Base-by-base conservation (phyloP, 2,329 filamentous ascomycete species). In the Clarireedia hainanense region DNA sequence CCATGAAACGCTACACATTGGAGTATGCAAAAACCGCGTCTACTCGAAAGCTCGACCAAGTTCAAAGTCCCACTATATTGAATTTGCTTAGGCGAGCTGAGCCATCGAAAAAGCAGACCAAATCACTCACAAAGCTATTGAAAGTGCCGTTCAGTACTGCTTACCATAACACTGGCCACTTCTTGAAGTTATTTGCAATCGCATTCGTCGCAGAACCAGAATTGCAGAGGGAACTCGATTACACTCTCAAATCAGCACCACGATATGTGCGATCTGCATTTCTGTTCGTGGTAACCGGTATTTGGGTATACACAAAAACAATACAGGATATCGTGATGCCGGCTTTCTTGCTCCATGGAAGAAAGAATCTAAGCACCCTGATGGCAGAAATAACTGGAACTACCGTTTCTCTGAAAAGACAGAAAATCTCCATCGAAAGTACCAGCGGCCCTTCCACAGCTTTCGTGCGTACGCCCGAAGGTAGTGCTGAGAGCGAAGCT, bases 371-470 rank as follows among this genome's bases (percentile, higher is more conserved):
- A 12, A 27, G 47, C 2, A 42, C 12, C 30, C 46, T 43, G 34
- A 43, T 30, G 47, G 40, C 55, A 57, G 34, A 54, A 24, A 54
- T 54, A 49, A 24, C 30, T 30, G 52, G 56, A 4, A 55, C 43
- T 6, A 50, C 36, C 20, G 45, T 50, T 15, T 55, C 39, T n/a
- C 50, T 46, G 15, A 57, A 57, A 49, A 30, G 43, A 23, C 52
- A 73, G 54, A 68, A 74, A 37, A 68, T 77, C 48, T 61, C 75
- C n/a, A 73, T 80, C 34, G 72, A 75, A 55, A 73, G 72, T 55
- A 69, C 74, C 10, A 74, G 76, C 7, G 75, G 76, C 0, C 71
- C 72, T 0, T 76, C 74, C 47, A 79, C 77, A 14, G 75, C 73
- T 10, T 80, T 80, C 61, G 69, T 65, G 34, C 60, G 58, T 26